Conservation (phyloP, 2,329 filamentous ascomycete species). For the Kalmusia sp. region DNA sequence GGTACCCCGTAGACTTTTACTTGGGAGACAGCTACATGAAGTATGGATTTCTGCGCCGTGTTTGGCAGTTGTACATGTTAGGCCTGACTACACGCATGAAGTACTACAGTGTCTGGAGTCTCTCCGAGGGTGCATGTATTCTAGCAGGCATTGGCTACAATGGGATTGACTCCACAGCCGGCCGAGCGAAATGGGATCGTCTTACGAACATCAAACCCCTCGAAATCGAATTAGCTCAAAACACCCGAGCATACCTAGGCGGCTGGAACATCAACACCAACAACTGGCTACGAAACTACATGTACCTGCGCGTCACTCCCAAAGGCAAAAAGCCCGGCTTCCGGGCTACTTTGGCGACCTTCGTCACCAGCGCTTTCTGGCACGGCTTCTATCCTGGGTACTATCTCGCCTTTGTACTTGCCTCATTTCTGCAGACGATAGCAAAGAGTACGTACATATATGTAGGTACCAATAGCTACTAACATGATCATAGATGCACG, state of each 20-base stretch:
- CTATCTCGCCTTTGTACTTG: slow-evolving; percentile 88
- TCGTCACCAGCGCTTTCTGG: slow-evolving; percentile 94
- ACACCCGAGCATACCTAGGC: slow-evolving; percentile 87
- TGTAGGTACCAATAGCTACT: neutral
- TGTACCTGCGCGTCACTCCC: slow-evolving; percentile 94
- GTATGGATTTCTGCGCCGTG: slow-evolving; percentile 72
- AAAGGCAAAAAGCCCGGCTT: slow-evolving; percentile 97
- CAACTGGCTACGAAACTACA: slow-evolving; percentile 92
- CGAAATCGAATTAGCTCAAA: slow-evolving; percentile 88
- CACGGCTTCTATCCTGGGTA: slow-evolving; percentile 98
- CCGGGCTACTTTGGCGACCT: slow-evolving; percentile 90
- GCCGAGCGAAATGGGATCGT: slow-evolving; percentile 87
- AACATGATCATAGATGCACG: slow-evolving; percentile 72
- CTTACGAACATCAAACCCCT: slow-evolving; percentile 88
- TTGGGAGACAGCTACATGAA: slow-evolving; percentile 71
- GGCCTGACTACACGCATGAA: slow-evolving; percentile 84
- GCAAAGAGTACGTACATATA: slow-evolving; percentile 80
- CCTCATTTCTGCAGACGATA: slow-evolving; percentile 87
- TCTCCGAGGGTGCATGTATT: slow-evolving; percentile 95
- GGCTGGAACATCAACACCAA: slow-evolving; percentile 99
- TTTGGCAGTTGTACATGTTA: slow-evolving; percentile 84
- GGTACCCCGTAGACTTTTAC: slow-evolving; percentile 70
- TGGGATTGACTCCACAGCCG: slow-evolving; percentile 83
- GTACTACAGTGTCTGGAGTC: slow-evolving; percentile 94
- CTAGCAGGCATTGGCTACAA: slow-evolving; percentile 94